These are phyloP conservation scores for Fagopyrum tataricum DNA, from an alignment of 148 eudicot genomes.

Conservation along the genomic window DNA sequence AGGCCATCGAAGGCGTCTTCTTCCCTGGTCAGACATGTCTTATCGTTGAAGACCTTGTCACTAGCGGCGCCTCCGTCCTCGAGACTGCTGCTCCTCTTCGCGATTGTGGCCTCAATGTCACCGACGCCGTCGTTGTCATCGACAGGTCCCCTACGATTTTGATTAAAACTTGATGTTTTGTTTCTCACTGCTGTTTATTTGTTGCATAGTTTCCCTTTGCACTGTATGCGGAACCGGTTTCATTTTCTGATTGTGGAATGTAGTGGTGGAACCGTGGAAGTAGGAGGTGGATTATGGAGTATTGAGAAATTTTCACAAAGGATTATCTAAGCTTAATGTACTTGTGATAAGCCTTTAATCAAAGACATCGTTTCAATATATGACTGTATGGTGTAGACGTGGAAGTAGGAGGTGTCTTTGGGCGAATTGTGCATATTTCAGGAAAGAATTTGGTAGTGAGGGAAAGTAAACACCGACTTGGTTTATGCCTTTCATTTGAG, in stretches of 20 bases:
- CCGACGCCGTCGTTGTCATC: slow-evolving; percentile 76
- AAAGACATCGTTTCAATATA: too few species aligned
- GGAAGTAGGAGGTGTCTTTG: background rate
- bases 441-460: too few species aligned
- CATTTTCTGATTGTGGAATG: background rate
- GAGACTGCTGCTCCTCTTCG: slow-evolving; percentile 75
- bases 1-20: slow-evolving; percentile 69
- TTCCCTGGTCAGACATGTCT: slow-evolving; percentile 33
- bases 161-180: background rate
- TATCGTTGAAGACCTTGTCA: slow-evolving; percentile 74
- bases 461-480: background rate
- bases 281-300: background rate
- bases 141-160: slow-evolving; percentile 35
- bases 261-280: background rate
- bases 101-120: slow-evolving; percentile 54
- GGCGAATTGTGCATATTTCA: background rate
- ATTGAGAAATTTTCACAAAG: background rate
- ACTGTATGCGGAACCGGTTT: background rate
- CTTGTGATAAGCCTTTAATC: too few species aligned
- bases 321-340: too few species aligned
- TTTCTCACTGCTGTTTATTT: background rate
- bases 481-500: background rate
- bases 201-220: background rate
- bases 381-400: background rate
- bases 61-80: slow-evolving; percentile 86